Base-by-base conservation (phyloP, 345 rosid genomes). In the Populus nigra region DNA sequence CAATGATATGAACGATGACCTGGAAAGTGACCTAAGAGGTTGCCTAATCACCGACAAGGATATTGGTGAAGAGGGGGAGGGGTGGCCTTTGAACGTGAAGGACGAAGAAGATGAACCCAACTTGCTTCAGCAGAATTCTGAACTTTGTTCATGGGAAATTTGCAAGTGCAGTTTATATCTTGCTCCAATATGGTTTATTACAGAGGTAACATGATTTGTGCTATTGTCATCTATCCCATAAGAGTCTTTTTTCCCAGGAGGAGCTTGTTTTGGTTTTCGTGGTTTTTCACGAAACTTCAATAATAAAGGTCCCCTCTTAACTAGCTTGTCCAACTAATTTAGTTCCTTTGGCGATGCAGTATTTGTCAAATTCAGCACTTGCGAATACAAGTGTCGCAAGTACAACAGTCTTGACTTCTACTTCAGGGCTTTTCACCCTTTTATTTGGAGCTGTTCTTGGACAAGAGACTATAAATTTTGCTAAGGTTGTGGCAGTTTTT, bases 321-420 rank as follows among this genome's bases (percentile, higher is more conserved):
- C 29, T 67, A 41, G 31, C 18, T 17, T 71, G 71, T 10, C 27
- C 65, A 27, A 57, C 74, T 73, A 73, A 45, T 45, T 65, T 72
- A 16, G 38, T 65, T 77, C 16, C 39, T 69, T 80, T 81, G 13
- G 8, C 53, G 31, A 66, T 86, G 88, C 88, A 89, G 92, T 89
- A 88, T 73, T 77, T 86, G 31, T 85, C 89, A 0, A 91, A 88
- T 78, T 83, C 88, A 7, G 91, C 94, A 39, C 85, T 91, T 41
- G 90, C 91, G 69, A 89, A 89, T 77, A 89, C 94, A 18, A 91
- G 91, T 23, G 92, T 91, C 65, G 92, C 92, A 49, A 91, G 88
- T 68, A 87, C 94, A 66, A 91, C 94, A 20, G 88, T 91, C 78
- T 84, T 91, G 36, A 86, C 87, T 6, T 91, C 92, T 27, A 91